phyloP scores from a whole-genome alignment of 1,139 yeast species.

The Candida buenavistaensis region DNA sequence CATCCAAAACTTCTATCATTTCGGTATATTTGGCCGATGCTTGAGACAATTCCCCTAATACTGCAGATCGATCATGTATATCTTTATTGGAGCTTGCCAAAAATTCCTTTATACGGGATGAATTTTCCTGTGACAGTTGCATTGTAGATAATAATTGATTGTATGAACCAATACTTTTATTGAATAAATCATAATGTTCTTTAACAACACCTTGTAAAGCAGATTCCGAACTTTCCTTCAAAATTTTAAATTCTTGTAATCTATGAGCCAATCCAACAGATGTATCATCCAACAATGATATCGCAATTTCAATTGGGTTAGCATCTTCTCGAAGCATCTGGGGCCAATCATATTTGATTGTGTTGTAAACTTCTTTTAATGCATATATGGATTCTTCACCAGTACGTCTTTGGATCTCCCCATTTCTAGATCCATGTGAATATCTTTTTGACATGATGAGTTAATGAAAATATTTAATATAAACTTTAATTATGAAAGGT shows the following conservation, averaged over 20 bases:
- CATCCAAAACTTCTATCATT: constrained; percentile 68
- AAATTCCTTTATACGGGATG: constrained; percentile 50
- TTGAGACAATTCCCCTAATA: constrained; percentile 63
- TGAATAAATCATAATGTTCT: constrained; percentile 83
- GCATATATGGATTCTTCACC: constrained; percentile 34
- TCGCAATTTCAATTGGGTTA: constrained; percentile 82
- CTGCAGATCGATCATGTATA: constrained; percentile 54
- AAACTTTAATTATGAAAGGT: too few relatives aligned
- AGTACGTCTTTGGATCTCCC: constrained; percentile 6
- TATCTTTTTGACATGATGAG: constrained; percentile 12
- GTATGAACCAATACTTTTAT: constrained; percentile 77
- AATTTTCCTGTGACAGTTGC: constrained; percentile 55
- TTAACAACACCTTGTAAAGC: constrained; percentile 72
- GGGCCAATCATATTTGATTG: constrained; percentile 48
- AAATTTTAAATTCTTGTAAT: constrained; percentile 54
- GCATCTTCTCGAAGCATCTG: constrained; percentile 41
- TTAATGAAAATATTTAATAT: too few relatives aligned
- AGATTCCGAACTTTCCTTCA: constrained; percentile 54
- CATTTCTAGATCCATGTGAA: constrained; percentile 11
- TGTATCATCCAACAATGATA: constrained; percentile 77
- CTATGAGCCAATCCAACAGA: constrained; percentile 86
- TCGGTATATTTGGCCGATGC: constrained; percentile 64
- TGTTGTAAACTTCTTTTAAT: constrained; percentile 38
- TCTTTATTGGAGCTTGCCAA: constrained; percentile 53
- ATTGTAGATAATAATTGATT: constrained; percentile 59